Evolutionary conservation across 1,284 basidiomycete species (phyloP).

Genomic region (Termitomyces sp.): DNA sequence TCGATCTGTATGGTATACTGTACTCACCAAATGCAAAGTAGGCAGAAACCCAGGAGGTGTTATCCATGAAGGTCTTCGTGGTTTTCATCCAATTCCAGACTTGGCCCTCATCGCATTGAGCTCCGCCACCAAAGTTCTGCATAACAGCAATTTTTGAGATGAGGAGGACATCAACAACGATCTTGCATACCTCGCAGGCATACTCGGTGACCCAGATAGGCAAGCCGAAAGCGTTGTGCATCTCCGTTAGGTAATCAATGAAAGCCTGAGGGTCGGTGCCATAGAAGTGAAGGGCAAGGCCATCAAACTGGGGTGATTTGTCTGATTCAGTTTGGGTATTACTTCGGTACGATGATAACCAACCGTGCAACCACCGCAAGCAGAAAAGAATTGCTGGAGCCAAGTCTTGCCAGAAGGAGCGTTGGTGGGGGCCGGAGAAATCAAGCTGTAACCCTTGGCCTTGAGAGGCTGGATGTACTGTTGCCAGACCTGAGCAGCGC

Average conservation of each 20-base stretch:
- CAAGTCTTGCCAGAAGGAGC: slow-evolving; percentile 50
- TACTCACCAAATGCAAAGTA: slow-evolving; percentile 67
- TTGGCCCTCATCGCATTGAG: slow-evolving; percentile 44
- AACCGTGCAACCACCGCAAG: slow-evolving; percentile 52
- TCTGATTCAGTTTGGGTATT: background rate
- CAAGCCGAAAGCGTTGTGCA: slow-evolving; percentile 45
- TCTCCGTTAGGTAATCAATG: slow-evolving; percentile 44
- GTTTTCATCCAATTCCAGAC: slow-evolving; percentile 54
- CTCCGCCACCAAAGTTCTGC: slow-evolving; percentile 60
- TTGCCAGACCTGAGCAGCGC: slow-evolving; percentile 55
- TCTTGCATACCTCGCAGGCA: slow-evolving; percentile 49
- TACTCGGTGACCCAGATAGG: slow-evolving; percentile 67
- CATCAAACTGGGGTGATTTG: slow-evolving; percentile 39
- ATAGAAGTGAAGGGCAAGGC: slow-evolving; percentile 58
- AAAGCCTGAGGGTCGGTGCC: slow-evolving; percentile 45
- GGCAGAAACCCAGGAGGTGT: slow-evolving; percentile 44
- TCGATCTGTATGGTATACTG: background rate
- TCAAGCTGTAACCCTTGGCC: slow-evolving; percentile 48
- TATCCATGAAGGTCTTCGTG: slow-evolving; percentile 54
- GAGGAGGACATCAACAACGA: background rate
- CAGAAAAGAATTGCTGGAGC: slow-evolving; percentile 54
- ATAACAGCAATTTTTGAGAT: slow-evolving; percentile 3
- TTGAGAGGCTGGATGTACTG: slow-evolving; percentile 58
- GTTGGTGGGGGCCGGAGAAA: slow-evolving; percentile 66
- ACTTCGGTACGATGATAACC: slow-evolving; percentile 22